Evolutionary conservation across 495 filamentous ascomycete species (phyloP).

Genomic region (Bacidia gigantensis): DNA sequence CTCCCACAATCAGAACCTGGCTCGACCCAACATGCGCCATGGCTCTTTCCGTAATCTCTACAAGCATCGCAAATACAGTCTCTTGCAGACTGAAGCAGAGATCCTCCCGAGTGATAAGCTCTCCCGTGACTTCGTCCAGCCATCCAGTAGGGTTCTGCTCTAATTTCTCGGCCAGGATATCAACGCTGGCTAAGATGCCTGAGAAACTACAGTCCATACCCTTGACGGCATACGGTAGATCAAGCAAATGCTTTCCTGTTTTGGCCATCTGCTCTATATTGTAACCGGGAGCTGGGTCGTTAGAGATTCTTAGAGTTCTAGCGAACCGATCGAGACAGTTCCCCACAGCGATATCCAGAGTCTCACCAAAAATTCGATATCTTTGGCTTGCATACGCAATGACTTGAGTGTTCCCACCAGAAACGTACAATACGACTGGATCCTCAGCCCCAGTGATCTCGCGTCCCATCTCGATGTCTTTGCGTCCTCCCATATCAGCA

Average conservation of each 20-base stretch:
- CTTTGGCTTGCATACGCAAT: conserved; percentile 89
- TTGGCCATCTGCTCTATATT: conserved; percentile 97
- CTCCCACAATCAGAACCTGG: conserved; percentile 89
- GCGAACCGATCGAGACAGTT: conserved; percentile 97
- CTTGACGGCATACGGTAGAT: conserved; percentile 91
- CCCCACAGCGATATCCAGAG: conserved; percentile 91
- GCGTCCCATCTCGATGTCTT: conserved; percentile 92
- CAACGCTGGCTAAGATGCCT: conserved; percentile 73
- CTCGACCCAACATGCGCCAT: conserved; percentile 92
- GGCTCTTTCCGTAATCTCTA: conserved; percentile 94
- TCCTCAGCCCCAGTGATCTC: conserved; percentile 84
- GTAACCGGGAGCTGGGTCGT: conserved; percentile 92
- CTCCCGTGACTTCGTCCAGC: conserved; percentile 26
- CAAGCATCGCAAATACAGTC: conserved; percentile 89
- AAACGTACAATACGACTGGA: conserved; percentile 91
- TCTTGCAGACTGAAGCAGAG: conserved; percentile 92
- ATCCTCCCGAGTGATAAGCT: conserved; percentile 61
- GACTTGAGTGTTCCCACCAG: conserved; percentile 93
- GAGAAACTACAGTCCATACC: conserved; percentile 97
- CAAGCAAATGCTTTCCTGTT: conserved; percentile 55
- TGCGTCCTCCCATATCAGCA: neutral
- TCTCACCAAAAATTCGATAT: conserved; percentile 96
- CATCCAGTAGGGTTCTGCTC: conserved; percentile 20
- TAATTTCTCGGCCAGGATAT: conserved; percentile 51
- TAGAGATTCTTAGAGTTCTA: conserved; percentile 74